phyloP scores from a whole-genome alignment of 108 stramenopile genomes.

The Epithemia pelagica region DNA sequence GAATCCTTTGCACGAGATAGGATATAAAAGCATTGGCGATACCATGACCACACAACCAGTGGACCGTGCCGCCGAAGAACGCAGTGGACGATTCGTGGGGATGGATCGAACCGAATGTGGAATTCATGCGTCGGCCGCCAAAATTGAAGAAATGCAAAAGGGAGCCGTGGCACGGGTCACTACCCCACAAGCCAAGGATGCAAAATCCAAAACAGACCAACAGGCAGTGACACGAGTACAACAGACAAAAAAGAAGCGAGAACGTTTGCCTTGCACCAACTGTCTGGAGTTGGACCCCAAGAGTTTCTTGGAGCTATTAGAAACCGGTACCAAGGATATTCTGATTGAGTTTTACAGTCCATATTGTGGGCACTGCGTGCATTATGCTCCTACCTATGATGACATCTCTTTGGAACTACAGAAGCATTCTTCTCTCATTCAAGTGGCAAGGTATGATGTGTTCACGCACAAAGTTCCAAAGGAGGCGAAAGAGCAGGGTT shows the following conservation, averaged over 20 bases:
- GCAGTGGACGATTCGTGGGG: constrained; percentile 36
- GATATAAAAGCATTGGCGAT: constrained; percentile 41
- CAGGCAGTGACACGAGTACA: not conserved
- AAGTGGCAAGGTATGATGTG: constrained; percentile 32
- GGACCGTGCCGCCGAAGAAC: constrained; percentile 17
- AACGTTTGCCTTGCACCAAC: not conserved
- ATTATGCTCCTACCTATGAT: constrained; percentile 29
- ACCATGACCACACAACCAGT: constrained; percentile 28
- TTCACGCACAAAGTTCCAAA: constrained; percentile 20
- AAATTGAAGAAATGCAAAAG: constrained; percentile 4
- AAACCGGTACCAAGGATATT: constrained; percentile 8
- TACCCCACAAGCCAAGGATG: not conserved
- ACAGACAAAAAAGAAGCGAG: not conserved
- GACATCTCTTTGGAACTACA: constrained; percentile 2
- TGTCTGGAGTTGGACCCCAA: not conserved
- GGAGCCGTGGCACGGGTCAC: not conserved
- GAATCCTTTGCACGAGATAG: constrained; percentile 32
- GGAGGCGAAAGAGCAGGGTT: constrained; percentile 14
- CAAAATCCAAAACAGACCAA: not conserved
- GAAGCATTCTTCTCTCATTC: constrained; percentile 2
- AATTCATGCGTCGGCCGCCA: constrained; percentile 14
- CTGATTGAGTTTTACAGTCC: constrained; percentile 42
- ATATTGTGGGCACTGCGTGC: constrained; percentile 31
- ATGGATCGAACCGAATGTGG: constrained; percentile 47
- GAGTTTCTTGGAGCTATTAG: not conserved